phyloP scores from a whole-genome alignment of 192 early-diverging fungal species.

The Dissophora globulifera region DNA sequence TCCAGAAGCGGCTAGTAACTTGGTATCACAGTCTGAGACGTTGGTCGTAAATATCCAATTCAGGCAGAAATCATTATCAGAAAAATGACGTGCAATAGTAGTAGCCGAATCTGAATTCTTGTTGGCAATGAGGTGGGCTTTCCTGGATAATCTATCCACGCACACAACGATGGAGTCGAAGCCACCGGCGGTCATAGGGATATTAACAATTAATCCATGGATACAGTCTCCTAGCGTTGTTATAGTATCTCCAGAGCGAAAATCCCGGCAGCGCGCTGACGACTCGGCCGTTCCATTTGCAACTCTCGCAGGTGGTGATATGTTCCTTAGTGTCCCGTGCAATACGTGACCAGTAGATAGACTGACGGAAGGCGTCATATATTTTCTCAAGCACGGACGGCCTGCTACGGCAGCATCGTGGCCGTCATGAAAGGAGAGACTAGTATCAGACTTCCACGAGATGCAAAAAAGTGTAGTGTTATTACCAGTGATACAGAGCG shows the following conservation, averaged over 20 bases:
- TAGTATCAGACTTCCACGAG: neutral
- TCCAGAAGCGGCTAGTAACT: slow-evolving; percentile 61
- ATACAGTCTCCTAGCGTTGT: slow-evolving; percentile 43
- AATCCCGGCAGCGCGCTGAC: slow-evolving; percentile 29
- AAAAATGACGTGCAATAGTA: slow-evolving; percentile 11
- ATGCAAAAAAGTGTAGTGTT: neutral
- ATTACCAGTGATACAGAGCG: neutral
- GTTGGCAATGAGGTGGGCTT: slow-evolving; percentile 34
- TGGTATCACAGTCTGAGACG: slow-evolving; percentile 58
- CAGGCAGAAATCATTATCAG: slow-evolving; percentile 25
- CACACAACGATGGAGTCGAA: slow-evolving; percentile 56
- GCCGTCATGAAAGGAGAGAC: slow-evolving; percentile 1
- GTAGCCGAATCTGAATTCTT: slow-evolving; percentile 3
- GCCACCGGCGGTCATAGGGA: slow-evolving; percentile 16
- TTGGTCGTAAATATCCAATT: slow-evolving; percentile 57
- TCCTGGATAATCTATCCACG: slow-evolving; percentile 58
- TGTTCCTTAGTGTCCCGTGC: slow-evolving; percentile 13
- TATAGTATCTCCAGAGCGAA: slow-evolving; percentile 30
- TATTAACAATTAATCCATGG: slow-evolving; percentile 49
- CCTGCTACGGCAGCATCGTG: slow-evolving; percentile 10
- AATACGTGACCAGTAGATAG: slow-evolving; percentile 17
- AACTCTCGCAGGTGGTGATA: slow-evolving; percentile 29
- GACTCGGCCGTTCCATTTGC: slow-evolving; percentile 29
- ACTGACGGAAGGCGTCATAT: neutral
- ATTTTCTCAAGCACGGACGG: slow-evolving; percentile 21